Evolutionary conservation across 208 protist genomes (phyloP).

Genomic region (Crithidia bombi): DNA sequence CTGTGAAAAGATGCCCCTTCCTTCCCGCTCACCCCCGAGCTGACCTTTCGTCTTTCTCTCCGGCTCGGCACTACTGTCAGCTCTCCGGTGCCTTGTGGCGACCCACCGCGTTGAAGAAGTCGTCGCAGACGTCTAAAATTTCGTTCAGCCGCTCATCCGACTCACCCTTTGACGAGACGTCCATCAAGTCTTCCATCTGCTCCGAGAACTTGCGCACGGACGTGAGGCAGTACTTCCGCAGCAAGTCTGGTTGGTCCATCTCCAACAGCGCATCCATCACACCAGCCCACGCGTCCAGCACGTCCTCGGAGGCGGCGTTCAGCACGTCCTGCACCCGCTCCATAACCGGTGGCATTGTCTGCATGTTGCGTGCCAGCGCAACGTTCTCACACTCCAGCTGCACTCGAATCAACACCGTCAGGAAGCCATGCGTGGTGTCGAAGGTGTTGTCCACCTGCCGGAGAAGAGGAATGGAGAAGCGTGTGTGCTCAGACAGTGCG

Average conservation of each 20-base stretch:
- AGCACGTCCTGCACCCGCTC: constrained; percentile 73
- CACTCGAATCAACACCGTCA: constrained; percentile 74
- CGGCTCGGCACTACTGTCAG: not conserved
- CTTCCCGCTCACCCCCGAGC: not conserved
- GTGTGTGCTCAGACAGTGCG: constrained; percentile 32
- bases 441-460: constrained; percentile 60
- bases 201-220: constrained; percentile 67
- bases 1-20: too few relatives aligned
- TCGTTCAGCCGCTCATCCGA: constrained; percentile 83
- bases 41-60: not conserved
- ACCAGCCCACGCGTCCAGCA: constrained; percentile 72
- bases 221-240: constrained; percentile 69
- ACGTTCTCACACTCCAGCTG: constrained; percentile 90
- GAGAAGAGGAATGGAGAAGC: constrained; percentile 58
- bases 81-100: constrained; percentile 18
- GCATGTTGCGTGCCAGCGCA: constrained; percentile 67
- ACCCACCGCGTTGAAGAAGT: constrained; percentile 68
- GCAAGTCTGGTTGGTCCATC: constrained; percentile 50
- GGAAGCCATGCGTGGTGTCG: constrained; percentile 59
- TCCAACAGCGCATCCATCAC: constrained; percentile 63
- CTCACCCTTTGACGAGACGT: constrained; percentile 74
- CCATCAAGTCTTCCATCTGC: constrained; percentile 76
- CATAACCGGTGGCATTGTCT: constrained; percentile 73
- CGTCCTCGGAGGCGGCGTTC: constrained; percentile 62
- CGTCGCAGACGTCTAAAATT: constrained; percentile 86